Base-by-base conservation (phyloP, 1,284 basidiomycete species). In the Papiliotrema flavescens region DNA sequence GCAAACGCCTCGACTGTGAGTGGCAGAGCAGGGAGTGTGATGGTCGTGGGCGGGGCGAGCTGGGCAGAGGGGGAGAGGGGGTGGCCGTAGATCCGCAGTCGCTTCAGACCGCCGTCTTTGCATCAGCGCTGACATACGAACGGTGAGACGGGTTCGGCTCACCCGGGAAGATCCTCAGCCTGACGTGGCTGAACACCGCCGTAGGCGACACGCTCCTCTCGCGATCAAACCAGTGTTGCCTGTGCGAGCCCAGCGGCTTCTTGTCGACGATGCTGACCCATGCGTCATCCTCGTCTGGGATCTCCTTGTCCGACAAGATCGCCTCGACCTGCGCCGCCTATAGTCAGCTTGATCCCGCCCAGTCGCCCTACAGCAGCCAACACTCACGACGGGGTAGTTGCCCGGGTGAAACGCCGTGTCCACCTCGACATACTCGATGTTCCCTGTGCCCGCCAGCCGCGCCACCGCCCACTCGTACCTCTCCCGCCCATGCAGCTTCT, bases 341-440 rank as follows among this genome's bases (percentile, higher is more conserved):
- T 13, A 28, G n/a, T 59, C 47, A 55, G 44, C 24, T n/a, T 28
- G 19, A 45, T 24, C 22, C 17, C 13, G 48, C 34, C 17, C 47
- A 53, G 22, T 32, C n/a, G n/a, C 28, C 11, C 5, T 32, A 32
- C 28, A 32, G 28, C 1, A 19, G 26, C 24, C 14, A 39, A 36
- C 5, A 68, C 71, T 68, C 15, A 77, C 89, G 60, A 93, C 88
- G 8, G 93, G 93, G 70, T 92, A 98, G 76, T 98, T 98, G 48
- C 95, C 95, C 66, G 90, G 90, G 79, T 97, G 98, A 79, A 95
- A 89, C 2, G 88, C 86, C 0, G 95, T 97, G 75, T 98, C 95
- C 55, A 98, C 85, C 72, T 96, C 91, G 28, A 86, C 84, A 57
- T 87, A 83, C 51, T 86, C 83, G 17, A 98, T 80, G 58, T 81